phyloP scores from a whole-genome alignment of 2,329 filamentous ascomycete species.

The Cladobotryum mycophilum region DNA sequence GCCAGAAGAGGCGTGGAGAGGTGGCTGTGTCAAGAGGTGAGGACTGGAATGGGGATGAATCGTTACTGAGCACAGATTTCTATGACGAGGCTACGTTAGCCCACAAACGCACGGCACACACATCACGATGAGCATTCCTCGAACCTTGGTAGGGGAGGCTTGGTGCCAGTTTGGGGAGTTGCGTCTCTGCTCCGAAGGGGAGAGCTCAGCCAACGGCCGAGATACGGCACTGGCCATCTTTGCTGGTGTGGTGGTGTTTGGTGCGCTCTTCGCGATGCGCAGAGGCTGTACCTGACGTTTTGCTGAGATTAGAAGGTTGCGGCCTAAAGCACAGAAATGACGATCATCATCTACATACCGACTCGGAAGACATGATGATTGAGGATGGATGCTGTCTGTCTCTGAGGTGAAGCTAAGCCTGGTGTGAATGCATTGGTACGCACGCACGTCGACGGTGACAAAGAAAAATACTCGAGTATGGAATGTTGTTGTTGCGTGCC shows the following conservation, averaged over 20 bases:
- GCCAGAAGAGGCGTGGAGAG: conserved; percentile 89
- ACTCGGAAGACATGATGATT: conserved; percentile 32
- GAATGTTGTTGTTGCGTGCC: conserved; percentile 21
- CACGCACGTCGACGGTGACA: conserved; percentile 21
- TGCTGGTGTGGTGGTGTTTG: conserved; percentile 56
- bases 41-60: conserved; percentile 79
- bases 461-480: conserved; percentile 16
- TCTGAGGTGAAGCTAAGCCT: conserved; percentile 16
- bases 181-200: conserved; percentile 74
- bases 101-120: conserved; percentile 3
- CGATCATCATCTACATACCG: conserved; percentile 26
- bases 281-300: conserved; percentile 61
- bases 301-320: conserved; percentile 10
- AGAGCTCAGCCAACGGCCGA: conserved; percentile 82
- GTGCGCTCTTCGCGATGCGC: conserved; percentile 67
- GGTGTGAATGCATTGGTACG: conserved; percentile 28
- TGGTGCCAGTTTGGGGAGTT: conserved; percentile 93
- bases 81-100: conserved; percentile 26
- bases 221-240: conserved; percentile 55
- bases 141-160: conserved; percentile 34
- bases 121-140: conserved; percentile 14
- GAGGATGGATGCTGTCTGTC: conserved; percentile 13
- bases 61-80: conserved; percentile 64
- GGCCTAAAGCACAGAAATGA: conserved; percentile 11
- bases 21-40: conserved; percentile 64